Evolutionary conservation across 257 asterid species (phyloP), one percentile per base, ranked within the genome.

Genomic region (Fraxinus pennsylvanica): DNA sequence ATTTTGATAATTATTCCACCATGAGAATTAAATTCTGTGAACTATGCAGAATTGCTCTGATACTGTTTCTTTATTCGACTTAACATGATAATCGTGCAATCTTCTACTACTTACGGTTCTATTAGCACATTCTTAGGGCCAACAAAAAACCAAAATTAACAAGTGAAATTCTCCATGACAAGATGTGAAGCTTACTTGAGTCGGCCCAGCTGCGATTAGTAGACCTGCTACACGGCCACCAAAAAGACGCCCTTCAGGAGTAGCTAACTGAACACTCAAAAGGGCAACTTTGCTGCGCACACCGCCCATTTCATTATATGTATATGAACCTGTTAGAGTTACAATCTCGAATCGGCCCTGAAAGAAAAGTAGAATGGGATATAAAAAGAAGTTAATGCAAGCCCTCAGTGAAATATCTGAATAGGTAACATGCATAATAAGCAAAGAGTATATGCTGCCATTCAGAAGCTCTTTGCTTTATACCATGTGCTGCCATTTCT

Each of bases 221-320:
- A 80, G 72, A 29, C 68, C 67, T 6, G 50, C 90, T 0, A 85
- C 90, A 14, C 80, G 79, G 12, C 90, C 90, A 12, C 90, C 90
- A 9, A 47, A 81, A 29, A 68, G 30, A 17, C 47, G 74, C 27
- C 86, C 83, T 3, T 84, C 80, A 0, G 66, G 29, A 1, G 69
- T 21, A 9, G 84, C 84, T 35, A 87, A 77, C 27, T 82, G 85
- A 59, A 79, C 84, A 13, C 82, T 85, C 54, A 87, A n/a, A 1
- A 68, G 78, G 39, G 80, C 74, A 75, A 5, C 21, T 43, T 83
- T 85, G 45, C 63, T 83, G 27, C 78, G 66, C 13, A 21, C 66
- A 45, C 61, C 75, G 35, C 81, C 38, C 25, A 68, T 68, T 1
- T 74, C 84, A 2, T 77, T 79, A 30, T 81, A 82, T 0, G 84